A percentile compares a stretch with the other conserved stretches of the same genome.
phyloP scores from a whole-genome alignment of 208 protist species.

The Crithidia sp. region DNA sequence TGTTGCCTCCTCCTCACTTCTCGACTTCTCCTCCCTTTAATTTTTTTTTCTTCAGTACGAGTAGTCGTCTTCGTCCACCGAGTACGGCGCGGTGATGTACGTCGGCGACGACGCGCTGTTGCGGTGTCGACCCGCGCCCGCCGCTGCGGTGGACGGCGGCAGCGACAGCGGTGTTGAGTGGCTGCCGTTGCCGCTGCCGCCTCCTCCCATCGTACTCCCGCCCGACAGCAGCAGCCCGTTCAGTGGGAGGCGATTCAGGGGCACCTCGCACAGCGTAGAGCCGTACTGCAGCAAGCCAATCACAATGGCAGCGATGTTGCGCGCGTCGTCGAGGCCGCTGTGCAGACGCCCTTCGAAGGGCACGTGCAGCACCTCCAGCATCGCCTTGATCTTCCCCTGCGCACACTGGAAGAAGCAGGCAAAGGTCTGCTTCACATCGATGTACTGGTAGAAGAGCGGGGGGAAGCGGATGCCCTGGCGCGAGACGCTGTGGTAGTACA shows the following conservation, averaged over 20 bases:
- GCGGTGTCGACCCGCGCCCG: slow-evolving; percentile 5
- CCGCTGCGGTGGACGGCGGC: slow-evolving; percentile 35
- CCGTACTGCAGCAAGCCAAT: slow-evolving; percentile 81
- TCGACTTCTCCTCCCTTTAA: background rate
- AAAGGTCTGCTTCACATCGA: slow-evolving; percentile 89
- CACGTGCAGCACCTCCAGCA: slow-evolving; percentile 83
- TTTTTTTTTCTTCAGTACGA: slow-evolving; percentile 4
- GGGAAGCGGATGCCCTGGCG: slow-evolving; percentile 85
- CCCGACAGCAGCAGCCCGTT: slow-evolving; percentile 22
- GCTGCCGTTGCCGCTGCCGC: background rate
- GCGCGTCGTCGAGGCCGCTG: slow-evolving; percentile 86
- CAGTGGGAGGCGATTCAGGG: slow-evolving; percentile 50
- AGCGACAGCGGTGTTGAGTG: slow-evolving; percentile 31
- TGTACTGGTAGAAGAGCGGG: slow-evolving; percentile 82
- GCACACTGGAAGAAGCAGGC: slow-evolving; percentile 78
- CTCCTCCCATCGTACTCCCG: background rate
- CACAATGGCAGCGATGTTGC: slow-evolving; percentile 88
- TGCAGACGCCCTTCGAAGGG: slow-evolving; percentile 84
- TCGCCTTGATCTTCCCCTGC: slow-evolving; percentile 85
- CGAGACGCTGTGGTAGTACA: slow-evolving; percentile 77
- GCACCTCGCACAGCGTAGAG: slow-evolving; percentile 77
- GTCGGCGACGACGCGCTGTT: background rate
- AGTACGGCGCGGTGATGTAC: slow-evolving; percentile 19
- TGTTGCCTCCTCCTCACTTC: background rate
- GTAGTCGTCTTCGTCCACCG: slow-evolving; percentile 26